Percentiles rank a stretch among this genome's conserved stretches.
Evolutionary conservation across 2,329 filamentous ascomycete species (phyloP).

Genomic region (Ilyonectria robusta): DNA sequence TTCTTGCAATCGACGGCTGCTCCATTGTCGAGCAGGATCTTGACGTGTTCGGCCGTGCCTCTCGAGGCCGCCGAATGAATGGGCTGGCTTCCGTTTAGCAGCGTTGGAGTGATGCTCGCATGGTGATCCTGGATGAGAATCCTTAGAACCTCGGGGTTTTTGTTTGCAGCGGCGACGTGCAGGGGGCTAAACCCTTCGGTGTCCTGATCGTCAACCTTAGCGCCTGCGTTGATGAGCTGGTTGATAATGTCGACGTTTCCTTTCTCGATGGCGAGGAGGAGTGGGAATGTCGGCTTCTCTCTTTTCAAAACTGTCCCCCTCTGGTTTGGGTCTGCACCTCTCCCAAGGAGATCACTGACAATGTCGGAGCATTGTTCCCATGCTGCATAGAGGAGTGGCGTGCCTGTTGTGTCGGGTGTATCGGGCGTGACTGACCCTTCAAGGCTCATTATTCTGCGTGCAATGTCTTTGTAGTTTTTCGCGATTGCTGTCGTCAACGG

Average conservation of each 20-base stretch:
- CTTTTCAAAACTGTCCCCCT: background rate
- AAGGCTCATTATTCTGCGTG: too few species aligned
- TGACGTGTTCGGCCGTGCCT: background rate
- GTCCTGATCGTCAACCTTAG: background rate
- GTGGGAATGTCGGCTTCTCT: background rate
- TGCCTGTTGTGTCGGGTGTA: background rate
- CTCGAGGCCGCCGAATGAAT: background rate
- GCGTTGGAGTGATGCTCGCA: background rate
- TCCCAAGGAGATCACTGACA: background rate
- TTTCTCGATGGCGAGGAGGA: background rate
- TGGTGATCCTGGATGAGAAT: background rate
- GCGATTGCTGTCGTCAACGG: too few species aligned
- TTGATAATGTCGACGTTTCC: background rate
- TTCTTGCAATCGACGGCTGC: background rate
- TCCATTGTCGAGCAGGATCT: background rate
- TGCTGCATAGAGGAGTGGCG: background rate
- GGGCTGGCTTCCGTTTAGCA: background rate
- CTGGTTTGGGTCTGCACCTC: background rate
- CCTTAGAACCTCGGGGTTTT: background rate
- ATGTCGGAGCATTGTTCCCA: background rate
- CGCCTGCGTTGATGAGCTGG: background rate
- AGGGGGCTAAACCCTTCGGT: constrained; percentile 1
- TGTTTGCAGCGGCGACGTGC: background rate
- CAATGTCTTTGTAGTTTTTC: too few species aligned
- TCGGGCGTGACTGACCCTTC: background rate